Evolutionary conservation across 768 basidiomycete species (phyloP).

Genomic region (Hemileccinum rubropunctum): DNA sequence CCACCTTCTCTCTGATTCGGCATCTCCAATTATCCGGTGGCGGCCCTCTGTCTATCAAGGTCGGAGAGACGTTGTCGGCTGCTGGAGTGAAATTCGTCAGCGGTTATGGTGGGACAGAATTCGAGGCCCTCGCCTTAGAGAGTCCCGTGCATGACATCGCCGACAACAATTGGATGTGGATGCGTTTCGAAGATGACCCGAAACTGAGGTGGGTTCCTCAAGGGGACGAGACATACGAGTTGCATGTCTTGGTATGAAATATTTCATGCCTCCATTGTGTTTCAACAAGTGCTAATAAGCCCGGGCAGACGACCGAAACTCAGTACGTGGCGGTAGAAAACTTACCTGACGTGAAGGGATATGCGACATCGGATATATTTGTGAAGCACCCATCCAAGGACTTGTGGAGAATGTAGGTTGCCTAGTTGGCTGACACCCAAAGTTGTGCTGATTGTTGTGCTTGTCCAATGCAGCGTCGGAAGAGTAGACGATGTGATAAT

Average conservation of each 20-base stretch:
- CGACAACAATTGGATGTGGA: slow-evolving; percentile 36
- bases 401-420: slow-evolving; percentile 34
- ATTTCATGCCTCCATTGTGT: no score
- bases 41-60: slow-evolving; percentile 34
- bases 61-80: slow-evolving; percentile 32
- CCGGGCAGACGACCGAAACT: slow-evolving; percentile 7
- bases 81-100: slow-evolving; percentile 33
- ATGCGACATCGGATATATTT: slow-evolving; percentile 44
- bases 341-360: slow-evolving; percentile 37
- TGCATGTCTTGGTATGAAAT: slow-evolving; percentile 35
- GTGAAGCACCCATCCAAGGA: slow-evolving; percentile 42
- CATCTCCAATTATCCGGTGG: slow-evolving; percentile 34
- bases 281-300: background rate
- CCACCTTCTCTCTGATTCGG: background rate
- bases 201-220: slow-evolving; percentile 30
- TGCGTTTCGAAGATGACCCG: slow-evolving; percentile 26
- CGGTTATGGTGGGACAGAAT: slow-evolving; percentile 39
- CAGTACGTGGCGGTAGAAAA: slow-evolving; percentile 30
- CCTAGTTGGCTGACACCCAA: background rate
- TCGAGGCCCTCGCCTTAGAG: slow-evolving; percentile 7
- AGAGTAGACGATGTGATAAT: slow-evolving; percentile 38
- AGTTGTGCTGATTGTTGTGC: background rate
- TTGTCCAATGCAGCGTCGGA: slow-evolving; percentile 19
- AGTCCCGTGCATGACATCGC: slow-evolving; percentile 11
- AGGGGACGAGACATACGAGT: slow-evolving; percentile 35